Evolutionary conservation across 352 stramenopile species (phyloP).

Genomic region (Pythium scleroteichum): DNA sequence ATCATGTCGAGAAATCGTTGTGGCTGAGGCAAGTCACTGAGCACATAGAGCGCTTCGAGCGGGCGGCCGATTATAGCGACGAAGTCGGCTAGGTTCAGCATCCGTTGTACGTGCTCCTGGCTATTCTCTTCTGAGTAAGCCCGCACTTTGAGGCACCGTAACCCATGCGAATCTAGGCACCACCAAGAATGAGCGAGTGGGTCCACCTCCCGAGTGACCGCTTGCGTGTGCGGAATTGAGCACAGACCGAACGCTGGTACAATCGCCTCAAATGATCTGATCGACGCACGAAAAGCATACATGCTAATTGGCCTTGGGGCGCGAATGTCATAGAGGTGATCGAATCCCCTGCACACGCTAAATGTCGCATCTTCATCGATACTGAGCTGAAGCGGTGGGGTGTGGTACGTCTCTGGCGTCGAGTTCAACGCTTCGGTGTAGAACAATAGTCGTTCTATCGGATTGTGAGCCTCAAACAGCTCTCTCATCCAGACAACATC

Average conservation of each 20-base stretch:
- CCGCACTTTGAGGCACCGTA: constrained; percentile 8
- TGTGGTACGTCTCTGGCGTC: background rate
- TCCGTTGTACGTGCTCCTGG: background rate
- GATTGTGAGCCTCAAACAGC: constrained; percentile 12
- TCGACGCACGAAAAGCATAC: background rate
- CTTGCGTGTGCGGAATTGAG: background rate
- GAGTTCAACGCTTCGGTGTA: background rate
- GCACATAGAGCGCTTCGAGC: background rate
- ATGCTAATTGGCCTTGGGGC: background rate
- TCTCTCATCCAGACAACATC: constrained; percentile 11
- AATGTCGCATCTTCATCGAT: background rate
- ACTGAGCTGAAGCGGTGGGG: background rate
- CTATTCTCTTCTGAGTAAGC: background rate
- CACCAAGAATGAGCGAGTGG: constrained; percentile 1
- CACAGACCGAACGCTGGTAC: constrained; percentile 4
- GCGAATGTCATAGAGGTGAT: background rate
- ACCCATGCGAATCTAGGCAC: constrained; percentile 8
- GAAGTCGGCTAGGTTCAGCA: constrained; percentile 4
- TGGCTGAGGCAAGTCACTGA: constrained; percentile 1
- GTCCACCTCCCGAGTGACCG: background rate
- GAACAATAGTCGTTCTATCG: constrained; percentile 9
- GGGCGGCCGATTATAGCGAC: constrained; percentile 6
- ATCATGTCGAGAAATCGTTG: constrained; percentile 10
- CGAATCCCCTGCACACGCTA: background rate
- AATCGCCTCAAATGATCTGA: constrained; percentile 1